A percentile compares a stretch with the other conserved stretches of the same genome.
Conservation (phyloP, 495 filamentous ascomycete species). For the Podospora comata region DNA sequence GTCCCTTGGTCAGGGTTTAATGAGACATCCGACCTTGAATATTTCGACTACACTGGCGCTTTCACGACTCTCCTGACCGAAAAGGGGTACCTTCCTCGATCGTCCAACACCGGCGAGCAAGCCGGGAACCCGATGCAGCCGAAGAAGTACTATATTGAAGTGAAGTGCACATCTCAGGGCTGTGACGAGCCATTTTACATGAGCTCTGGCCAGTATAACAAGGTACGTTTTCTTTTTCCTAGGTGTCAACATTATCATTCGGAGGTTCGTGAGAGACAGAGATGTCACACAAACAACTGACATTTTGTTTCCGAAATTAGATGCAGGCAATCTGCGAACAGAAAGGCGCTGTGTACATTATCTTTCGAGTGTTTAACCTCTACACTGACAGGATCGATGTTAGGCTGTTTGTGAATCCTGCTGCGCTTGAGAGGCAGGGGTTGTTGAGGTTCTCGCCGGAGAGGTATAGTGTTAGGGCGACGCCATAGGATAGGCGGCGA, state of each 20-base stretch:
- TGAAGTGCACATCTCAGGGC: constrained; percentile 41
- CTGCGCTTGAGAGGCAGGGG: constrained; percentile 12
- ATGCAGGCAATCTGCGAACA: constrained; percentile 18
- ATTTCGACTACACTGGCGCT: constrained; percentile 32
- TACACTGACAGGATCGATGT: constrained; percentile 30
- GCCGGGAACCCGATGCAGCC: background rate
- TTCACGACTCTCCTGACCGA: constrained; percentile 36
- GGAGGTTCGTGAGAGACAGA: no score
- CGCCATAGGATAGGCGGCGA: no score
- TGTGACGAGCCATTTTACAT: constrained; percentile 40
- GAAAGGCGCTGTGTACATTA: constrained; percentile 34
- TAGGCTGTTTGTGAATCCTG: constrained; percentile 41
- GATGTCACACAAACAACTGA: no score
- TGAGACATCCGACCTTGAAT: constrained; percentile 42
- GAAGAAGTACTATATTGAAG: constrained; percentile 40
- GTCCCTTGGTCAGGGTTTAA: constrained; percentile 27
- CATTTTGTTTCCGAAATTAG: constrained; percentile 7
- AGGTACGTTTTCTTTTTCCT: constrained; percentile 25
- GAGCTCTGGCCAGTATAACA: constrained; percentile 37
- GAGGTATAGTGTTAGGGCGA: no score
- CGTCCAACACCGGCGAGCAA: no score
- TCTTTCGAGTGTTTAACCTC: constrained; percentile 44
- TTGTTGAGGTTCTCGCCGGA: constrained; percentile 6
- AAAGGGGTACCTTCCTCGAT: constrained; percentile 29
- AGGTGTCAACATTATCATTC: background rate